phyloP scores from a whole-genome alignment of 768 basidiomycete genomes.

The Lactarius sp. region DNA sequence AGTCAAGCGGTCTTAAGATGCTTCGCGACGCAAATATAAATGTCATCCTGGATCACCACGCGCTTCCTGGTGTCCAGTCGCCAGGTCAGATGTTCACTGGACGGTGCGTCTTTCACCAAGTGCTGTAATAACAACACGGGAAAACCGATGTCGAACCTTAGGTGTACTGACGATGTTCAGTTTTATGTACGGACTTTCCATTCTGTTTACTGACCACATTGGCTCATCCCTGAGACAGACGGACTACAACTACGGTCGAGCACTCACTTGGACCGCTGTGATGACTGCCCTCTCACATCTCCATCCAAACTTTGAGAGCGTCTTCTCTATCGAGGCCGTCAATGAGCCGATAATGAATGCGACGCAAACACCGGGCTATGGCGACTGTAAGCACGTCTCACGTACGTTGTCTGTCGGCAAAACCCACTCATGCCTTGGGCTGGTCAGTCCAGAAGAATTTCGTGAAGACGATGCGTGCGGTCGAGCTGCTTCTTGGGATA shows the following conservation, averaged over 20 bases:
- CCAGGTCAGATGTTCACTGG: conserved; percentile 65
- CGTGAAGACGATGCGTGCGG: conserved; percentile 6
- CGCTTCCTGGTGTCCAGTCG: conserved; percentile 63
- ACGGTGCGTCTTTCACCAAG: conserved; percentile 37
- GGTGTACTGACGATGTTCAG: conserved; percentile 62
- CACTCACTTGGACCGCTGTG: conserved; percentile 75
- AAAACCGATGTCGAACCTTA: conserved; percentile 26
- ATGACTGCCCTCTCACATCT: conserved; percentile 71
- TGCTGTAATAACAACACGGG: not conserved
- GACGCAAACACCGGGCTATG: conserved; percentile 58
- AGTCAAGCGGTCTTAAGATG: conserved; percentile 61
- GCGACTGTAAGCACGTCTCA: conserved; percentile 48
- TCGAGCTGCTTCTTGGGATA: conserved; percentile 20
- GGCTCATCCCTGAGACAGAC: conserved; percentile 42
- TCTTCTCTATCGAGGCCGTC: conserved; percentile 67
- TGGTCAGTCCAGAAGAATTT: conserved; percentile 8
- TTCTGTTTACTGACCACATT: not conserved
- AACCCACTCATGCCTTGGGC: not conserved
- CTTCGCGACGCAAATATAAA: conserved; percentile 58
- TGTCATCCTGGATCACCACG: conserved; percentile 67
- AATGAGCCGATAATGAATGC: conserved; percentile 80
- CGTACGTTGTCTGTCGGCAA: not conserved
- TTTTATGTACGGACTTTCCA: conserved; percentile 55
- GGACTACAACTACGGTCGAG: conserved; percentile 66
- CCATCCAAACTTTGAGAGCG: conserved; percentile 58